Percentiles rank a stretch among this genome's conserved stretches.
Conservation (phyloP, 495 filamentous ascomycete species). For the Xylona heveae region DNA sequence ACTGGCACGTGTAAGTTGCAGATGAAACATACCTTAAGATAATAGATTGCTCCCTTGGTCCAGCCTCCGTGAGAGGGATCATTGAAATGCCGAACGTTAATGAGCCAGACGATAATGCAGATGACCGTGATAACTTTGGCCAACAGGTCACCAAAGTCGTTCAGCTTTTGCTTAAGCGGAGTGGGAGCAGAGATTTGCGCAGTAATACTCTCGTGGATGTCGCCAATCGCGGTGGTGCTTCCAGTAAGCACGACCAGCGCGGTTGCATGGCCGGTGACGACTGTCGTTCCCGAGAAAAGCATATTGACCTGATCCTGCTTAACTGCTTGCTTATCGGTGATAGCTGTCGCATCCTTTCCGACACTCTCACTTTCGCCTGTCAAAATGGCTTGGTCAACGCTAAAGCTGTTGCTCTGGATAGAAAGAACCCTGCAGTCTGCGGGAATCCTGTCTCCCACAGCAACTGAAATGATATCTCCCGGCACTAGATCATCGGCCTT, state of each 20-base stretch:
- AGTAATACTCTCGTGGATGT: constrained; percentile 96
- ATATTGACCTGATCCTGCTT: constrained; percentile 97
- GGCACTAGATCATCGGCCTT: constrained; percentile 93
- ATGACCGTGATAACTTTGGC: constrained; percentile 98
- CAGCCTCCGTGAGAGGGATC: constrained; percentile 84
- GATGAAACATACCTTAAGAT: constrained; percentile 45
- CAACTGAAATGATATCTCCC: constrained; percentile 74
- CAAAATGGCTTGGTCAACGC: constrained; percentile 89
- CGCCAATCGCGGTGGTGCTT: constrained; percentile 81
- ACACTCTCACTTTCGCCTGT: constrained; percentile 98
- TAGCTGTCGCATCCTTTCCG: constrained; percentile 47
- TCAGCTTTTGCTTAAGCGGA: constrained; percentile 93
- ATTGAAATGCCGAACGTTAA: constrained; percentile 93
- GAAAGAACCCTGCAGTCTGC: constrained; percentile 82
- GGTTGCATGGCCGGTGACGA: constrained; percentile 83
- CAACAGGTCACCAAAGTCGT: constrained; percentile 90
- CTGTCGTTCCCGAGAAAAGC: constrained; percentile 95
- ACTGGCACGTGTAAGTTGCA: constrained; percentile 1
- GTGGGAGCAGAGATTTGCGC: constrained; percentile 96
- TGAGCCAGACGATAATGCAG: constrained; percentile 90
- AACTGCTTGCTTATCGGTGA: constrained; percentile 68
- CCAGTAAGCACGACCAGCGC: constrained; percentile 88
- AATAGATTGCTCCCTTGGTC: constrained; percentile 98
- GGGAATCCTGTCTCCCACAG: constrained; percentile 89
- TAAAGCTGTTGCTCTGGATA: constrained; percentile 93